Conservation (phyloP, 202 grass and related monocot genomes). For the Panicum hallii region DNA sequence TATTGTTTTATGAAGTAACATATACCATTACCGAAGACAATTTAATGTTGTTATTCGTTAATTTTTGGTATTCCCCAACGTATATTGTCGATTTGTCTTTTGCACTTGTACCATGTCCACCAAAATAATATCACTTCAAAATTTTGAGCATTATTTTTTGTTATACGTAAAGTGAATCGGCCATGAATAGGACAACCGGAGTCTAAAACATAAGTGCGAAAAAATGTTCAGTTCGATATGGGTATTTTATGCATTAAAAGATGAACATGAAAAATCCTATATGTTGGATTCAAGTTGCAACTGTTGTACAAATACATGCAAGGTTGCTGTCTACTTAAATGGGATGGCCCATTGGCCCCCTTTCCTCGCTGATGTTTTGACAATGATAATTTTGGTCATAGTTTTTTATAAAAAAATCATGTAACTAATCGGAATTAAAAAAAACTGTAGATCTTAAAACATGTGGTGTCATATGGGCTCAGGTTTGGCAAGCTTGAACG, state of each 20-base stretch:
- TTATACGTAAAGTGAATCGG: not conserved
- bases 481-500: not conserved
- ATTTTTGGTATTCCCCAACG: not conserved
- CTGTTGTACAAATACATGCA: not conserved
- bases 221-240: slow-evolving; percentile 25
- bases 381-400: not conserved
- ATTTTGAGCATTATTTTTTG: not conserved
- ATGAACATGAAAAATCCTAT: not conserved
- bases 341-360: not conserved
- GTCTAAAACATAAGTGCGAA: not conserved
- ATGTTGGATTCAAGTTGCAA: slow-evolving; percentile 2
- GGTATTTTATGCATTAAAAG: not conserved
- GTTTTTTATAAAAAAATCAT: too few relatives aligned
- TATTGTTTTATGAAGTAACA: slow-evolving; percentile 4
- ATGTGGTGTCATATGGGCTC: not conserved
- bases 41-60: slow-evolving; percentile 1
- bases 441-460: not conserved
- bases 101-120: not conserved
- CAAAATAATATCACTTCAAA: not conserved
- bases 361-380: not conserved
- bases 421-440: not conserved
- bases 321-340: not conserved
- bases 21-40: not conserved
- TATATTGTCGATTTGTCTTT: not conserved
- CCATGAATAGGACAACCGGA: not conserved